Evolutionary conservation across 768 basidiomycete genomes (phyloP).

Genomic region (Kwoniella dendrophila): DNA sequence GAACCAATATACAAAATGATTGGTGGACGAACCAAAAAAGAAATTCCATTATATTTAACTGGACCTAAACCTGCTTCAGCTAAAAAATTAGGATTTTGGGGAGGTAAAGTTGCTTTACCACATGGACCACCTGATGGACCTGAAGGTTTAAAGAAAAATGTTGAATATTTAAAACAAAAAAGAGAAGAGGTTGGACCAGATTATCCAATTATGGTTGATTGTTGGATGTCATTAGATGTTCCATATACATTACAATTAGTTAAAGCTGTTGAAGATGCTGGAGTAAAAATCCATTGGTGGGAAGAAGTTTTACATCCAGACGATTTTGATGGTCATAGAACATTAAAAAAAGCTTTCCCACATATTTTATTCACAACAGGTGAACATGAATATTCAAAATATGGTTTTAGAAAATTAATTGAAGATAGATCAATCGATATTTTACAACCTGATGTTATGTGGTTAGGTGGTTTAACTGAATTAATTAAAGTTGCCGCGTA

Average conservation of each 20-base stretch:
- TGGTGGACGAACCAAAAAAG: conserved; percentile 56
- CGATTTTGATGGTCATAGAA: conserved; percentile 56
- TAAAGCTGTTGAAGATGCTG: conserved; percentile 50
- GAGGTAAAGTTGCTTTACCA: conserved; percentile 57
- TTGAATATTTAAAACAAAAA: conserved; percentile 53
- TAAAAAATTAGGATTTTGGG: conserved; percentile 57
- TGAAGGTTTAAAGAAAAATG: conserved; percentile 56
- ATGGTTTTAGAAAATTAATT: conserved; percentile 57
- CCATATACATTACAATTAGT: conserved; percentile 56
- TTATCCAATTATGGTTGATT: conserved; percentile 58
- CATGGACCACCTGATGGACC: conserved; percentile 55
- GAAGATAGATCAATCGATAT: conserved; percentile 57
- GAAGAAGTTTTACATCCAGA: conserved; percentile 57
- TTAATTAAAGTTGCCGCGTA: conserved; percentile 55
- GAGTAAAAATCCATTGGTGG: conserved; percentile 59
- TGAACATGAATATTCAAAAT: conserved; percentile 58
- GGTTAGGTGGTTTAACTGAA: conserved; percentile 56
- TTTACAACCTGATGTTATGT: conserved; percentile 58
- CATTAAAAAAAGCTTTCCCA: conserved; percentile 55
- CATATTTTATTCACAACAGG: conserved; percentile 58
- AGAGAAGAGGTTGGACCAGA: conserved; percentile 54
- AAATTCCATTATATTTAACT: conserved; percentile 57
- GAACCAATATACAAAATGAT: conserved; percentile 59
- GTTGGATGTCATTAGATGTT: conserved; percentile 53
- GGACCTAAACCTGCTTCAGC: conserved; percentile 55